Evolutionary conservation across 192 early-diverging fungal genomes (phyloP).

Genomic region (Coemansia sp.): DNA sequence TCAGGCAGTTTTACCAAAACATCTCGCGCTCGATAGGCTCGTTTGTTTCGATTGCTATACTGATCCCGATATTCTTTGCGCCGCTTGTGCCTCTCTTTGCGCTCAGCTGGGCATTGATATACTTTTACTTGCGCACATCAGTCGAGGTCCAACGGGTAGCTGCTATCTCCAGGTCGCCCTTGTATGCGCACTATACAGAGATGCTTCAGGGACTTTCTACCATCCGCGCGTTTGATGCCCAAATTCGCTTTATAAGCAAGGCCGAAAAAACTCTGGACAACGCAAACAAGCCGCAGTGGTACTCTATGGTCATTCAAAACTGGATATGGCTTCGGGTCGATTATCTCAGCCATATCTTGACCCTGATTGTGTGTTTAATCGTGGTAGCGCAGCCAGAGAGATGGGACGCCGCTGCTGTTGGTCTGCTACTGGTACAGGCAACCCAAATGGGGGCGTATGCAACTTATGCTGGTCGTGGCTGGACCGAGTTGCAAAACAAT

Average conservation of each 20-base stretch:
- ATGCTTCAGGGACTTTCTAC: constrained; percentile 78
- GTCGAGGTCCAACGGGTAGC: constrained; percentile 91
- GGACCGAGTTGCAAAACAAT: constrained; percentile 54
- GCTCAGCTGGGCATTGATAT: constrained; percentile 72
- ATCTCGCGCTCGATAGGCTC: constrained; percentile 38
- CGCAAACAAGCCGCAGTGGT: constrained; percentile 49
- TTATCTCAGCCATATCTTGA: constrained; percentile 26
- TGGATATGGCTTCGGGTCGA: constrained; percentile 50
- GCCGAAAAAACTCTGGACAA: constrained; percentile 25
- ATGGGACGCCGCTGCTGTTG: constrained; percentile 50
- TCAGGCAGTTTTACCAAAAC: constrained; percentile 63
- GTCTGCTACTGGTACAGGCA: constrained; percentile 43
- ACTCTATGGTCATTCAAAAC: constrained; percentile 35
- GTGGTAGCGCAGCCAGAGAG: constrained; percentile 29
- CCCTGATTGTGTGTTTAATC: constrained; percentile 35
- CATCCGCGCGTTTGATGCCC: constrained; percentile 75
- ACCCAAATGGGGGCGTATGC: constrained; percentile 47
- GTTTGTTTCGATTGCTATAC: constrained; percentile 48
- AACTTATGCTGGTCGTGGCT: constrained; percentile 46
- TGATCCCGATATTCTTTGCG: constrained; percentile 69
- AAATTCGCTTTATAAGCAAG: constrained; percentile 20
- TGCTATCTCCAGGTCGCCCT: constrained; percentile 74
- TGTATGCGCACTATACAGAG: constrained; percentile 83
- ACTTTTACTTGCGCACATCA: constrained; percentile 75
- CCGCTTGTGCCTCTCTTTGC: constrained; percentile 72